These are phyloP conservation scores for Pseudopyricularia cyperi DNA, from an alignment of 2,329 filamentous ascomycete genomes.

Conservation along the genomic window DNA sequence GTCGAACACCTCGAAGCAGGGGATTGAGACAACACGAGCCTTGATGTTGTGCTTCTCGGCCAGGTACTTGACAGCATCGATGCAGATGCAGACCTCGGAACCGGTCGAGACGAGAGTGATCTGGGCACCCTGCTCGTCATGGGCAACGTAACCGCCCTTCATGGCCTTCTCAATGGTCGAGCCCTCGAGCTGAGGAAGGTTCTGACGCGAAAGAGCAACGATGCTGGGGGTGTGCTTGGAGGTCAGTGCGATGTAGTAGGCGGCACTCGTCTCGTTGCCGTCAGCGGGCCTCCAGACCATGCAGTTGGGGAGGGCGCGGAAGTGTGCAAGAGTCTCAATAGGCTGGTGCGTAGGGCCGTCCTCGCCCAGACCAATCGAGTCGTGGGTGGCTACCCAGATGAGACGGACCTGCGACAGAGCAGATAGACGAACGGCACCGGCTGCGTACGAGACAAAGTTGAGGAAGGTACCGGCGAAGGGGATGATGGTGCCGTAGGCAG, in stretches of 20 bases:
- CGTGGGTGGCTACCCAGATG: conserved; percentile 96
- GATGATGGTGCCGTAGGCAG: conserved; percentile 89
- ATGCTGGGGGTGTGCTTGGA: conserved; percentile 85
- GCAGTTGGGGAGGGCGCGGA: conserved; percentile 96
- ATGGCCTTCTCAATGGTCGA: conserved; percentile 77
- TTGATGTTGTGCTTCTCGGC: conserved; percentile 78
- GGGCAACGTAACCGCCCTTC: conserved; percentile 90
- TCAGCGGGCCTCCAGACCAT: conserved; percentile 99
- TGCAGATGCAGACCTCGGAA: conserved; percentile 86
- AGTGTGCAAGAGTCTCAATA: conserved; percentile 95
- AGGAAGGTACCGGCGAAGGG: conserved; percentile 95
- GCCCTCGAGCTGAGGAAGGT: conserved; percentile 93
- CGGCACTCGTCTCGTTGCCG: conserved; percentile 94
- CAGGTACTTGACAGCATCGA: conserved; percentile 86
- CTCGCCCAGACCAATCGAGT: conserved; percentile 98
- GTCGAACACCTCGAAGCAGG: conserved; percentile 96
- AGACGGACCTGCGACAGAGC: conserved; percentile 79
- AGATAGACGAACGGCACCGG: conserved; percentile 87
- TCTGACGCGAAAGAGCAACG: conserved; percentile 90
- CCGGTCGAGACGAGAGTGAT: conserved; percentile 90
- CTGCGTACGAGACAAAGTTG: conserved; percentile 98
- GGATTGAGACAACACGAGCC: conserved; percentile 87
- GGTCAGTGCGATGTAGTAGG: conserved; percentile 91
- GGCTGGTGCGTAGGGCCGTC: conserved; percentile 98
- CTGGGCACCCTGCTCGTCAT: conserved; percentile 72